phyloP scores from a whole-genome alignment of 108 stramenopile species.

The Cyclotella baltica region DNA sequence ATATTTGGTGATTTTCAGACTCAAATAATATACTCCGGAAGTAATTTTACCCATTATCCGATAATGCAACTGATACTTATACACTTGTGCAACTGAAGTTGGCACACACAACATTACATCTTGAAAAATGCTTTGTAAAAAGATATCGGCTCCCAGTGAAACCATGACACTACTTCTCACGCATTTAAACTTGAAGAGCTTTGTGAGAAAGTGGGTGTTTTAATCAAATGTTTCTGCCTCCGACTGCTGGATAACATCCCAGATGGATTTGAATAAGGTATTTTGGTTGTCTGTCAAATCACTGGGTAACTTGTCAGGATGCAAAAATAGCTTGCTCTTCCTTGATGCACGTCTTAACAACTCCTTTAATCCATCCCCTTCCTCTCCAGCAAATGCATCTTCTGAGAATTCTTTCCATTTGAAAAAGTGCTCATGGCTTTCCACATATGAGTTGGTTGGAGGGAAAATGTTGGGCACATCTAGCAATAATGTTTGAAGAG shows the following conservation, averaged over 20 bases:
- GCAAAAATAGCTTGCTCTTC: slow-evolving; percentile 52
- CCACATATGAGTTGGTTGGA: slow-evolving; percentile 29
- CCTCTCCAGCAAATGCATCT: slow-evolving; percentile 43
- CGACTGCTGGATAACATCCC: slow-evolving; percentile 46
- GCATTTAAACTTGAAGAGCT: no score
- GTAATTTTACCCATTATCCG: no score
- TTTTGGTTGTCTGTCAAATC: slow-evolving; percentile 45
- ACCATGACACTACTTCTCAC: no score
- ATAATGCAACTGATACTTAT: no score
- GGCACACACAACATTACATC: no score
- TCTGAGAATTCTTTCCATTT: slow-evolving; percentile 49
- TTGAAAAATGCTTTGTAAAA: no score
- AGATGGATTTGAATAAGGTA: slow-evolving; percentile 43
- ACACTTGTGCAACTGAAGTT: no score
- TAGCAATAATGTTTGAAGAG: slow-evolving; percentile 38
- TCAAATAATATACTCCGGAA: no score
- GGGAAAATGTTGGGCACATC: slow-evolving; percentile 44
- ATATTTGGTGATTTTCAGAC: no score
- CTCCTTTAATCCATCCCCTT: slow-evolving; percentile 44
- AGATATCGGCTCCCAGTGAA: no score
- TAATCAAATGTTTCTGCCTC: slow-evolving; percentile 18
- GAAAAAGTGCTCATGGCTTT: slow-evolving; percentile 55
- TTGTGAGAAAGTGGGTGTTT: no score
- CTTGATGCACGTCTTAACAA: slow-evolving; percentile 21
- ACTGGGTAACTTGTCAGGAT: slow-evolving; percentile 54